Evolutionary conservation across 2,329 filamentous ascomycete genomes (phyloP).

Genomic region (Ceratocystis huliohia): DNA sequence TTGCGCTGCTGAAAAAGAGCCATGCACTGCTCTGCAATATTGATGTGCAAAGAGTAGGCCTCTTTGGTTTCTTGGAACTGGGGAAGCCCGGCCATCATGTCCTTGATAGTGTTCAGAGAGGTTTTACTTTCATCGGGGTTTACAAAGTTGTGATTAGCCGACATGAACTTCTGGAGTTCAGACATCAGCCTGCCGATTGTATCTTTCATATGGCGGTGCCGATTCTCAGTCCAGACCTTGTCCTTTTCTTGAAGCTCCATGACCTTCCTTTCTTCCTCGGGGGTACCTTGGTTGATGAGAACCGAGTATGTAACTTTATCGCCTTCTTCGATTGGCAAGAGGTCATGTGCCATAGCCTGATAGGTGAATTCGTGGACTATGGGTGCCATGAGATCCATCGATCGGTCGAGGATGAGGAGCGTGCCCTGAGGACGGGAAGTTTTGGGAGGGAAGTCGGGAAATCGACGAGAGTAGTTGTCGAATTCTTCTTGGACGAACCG

Average conservation of each 20-base stretch:
- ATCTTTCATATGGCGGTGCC: constrained; percentile 95
- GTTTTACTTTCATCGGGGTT: constrained; percentile 56
- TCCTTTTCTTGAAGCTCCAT: constrained; percentile 86
- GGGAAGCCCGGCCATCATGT: constrained; percentile 89
- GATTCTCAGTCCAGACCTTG: constrained; percentile 87
- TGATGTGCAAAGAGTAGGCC: constrained; percentile 83
- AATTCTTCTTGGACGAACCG: constrained; percentile 85
- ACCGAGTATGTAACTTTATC: constrained; percentile 83
- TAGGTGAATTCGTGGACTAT: constrained; percentile 95
- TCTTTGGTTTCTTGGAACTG: constrained; percentile 95
- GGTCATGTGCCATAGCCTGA: constrained; percentile 93
- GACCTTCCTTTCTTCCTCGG: constrained; percentile 66
- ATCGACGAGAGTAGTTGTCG: constrained; percentile 74
- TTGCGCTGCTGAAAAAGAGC: constrained; percentile 77
- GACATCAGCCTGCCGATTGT: constrained; percentile 85
- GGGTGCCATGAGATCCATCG: constrained; percentile 82
- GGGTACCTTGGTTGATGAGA: constrained; percentile 58
- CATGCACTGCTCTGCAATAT: constrained; percentile 97
- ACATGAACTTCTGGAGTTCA: constrained; percentile 85
- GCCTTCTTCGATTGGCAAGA: constrained; percentile 74
- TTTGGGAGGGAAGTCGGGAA: constrained; percentile 73
- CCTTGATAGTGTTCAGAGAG: constrained; percentile 81
- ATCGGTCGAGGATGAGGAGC: constrained; percentile 76
- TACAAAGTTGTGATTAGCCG: constrained; percentile 84
- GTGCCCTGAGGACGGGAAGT: constrained; percentile 66